A percentile compares a stretch with the other conserved stretches of the same genome.
Evolutionary conservation across 2,329 filamentous ascomycete genomes (phyloP).

Genomic region (Penicillium psychrosexuale): DNA sequence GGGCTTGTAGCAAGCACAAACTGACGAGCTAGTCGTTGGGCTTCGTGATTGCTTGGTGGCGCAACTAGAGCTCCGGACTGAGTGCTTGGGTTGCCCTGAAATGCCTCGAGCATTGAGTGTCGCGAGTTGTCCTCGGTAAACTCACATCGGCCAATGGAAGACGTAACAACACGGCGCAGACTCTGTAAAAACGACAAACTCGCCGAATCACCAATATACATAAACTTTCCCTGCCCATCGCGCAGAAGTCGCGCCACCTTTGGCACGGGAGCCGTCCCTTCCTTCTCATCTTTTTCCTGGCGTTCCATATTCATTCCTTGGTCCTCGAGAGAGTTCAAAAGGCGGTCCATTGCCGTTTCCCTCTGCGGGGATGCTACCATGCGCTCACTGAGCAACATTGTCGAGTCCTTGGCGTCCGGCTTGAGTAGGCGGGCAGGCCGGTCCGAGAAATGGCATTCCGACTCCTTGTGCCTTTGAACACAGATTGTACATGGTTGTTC

Average conservation of each 20-base stretch:
- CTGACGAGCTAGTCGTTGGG: constrained; percentile 41
- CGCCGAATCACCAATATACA: constrained; percentile 55
- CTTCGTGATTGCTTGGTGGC: constrained; percentile 39
- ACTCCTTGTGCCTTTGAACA: constrained; percentile 41
- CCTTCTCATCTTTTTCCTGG: constrained; percentile 30
- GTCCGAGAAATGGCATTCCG: constrained; percentile 43
- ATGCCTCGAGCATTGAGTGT: constrained; percentile 45
- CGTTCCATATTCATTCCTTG: constrained; percentile 30
- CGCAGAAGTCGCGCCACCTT: constrained; percentile 48
- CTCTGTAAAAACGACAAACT: constrained; percentile 54
- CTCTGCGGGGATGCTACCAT: constrained; percentile 29
- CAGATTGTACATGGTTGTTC: constrained; percentile 52
- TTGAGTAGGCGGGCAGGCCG: constrained; percentile 36
- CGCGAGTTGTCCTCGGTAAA: constrained; percentile 42
- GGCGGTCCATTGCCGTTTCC: constrained; percentile 34
- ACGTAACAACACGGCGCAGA: constrained; percentile 50
- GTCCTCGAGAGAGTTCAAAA: constrained; percentile 35
- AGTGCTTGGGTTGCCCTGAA: constrained; percentile 30
- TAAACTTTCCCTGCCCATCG: constrained; percentile 53
- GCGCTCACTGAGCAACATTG: constrained; percentile 35
- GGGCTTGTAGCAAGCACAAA: constrained; percentile 49
- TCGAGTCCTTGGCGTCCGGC: constrained; percentile 28
- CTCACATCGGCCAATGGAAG: constrained; percentile 43
- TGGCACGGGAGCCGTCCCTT: constrained; percentile 34
- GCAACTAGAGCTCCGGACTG: constrained; percentile 28